These are phyloP conservation scores for Blepharisma japonicum DNA, from an alignment of 73 alveolate species.

Conservation along the genomic window DNA sequence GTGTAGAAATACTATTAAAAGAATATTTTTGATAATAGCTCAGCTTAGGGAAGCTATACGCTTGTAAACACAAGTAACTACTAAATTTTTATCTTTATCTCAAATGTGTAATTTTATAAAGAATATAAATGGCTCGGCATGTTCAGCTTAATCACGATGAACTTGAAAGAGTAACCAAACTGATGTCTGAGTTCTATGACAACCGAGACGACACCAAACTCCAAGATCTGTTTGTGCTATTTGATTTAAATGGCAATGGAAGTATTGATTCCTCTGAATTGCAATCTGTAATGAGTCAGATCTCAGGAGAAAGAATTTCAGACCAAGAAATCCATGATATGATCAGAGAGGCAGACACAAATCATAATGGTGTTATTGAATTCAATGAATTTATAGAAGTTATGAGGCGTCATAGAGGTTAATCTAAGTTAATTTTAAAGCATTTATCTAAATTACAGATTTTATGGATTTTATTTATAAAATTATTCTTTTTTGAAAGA, in stretches of 20 bases:
- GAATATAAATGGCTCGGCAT: too few species aligned
- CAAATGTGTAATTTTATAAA: too few species aligned
- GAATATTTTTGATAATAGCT: too few species aligned
- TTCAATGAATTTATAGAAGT: slow-evolving; percentile 28
- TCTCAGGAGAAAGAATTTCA: background rate
- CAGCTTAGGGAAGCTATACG: too few species aligned
- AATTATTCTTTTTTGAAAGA: too few species aligned
- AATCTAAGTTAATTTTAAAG: too few species aligned
- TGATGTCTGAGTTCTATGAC: slow-evolving; percentile 11
- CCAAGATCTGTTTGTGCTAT: background rate
- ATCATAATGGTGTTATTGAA: slow-evolving; percentile 36
- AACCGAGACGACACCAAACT: background rate
- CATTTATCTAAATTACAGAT: too few species aligned
- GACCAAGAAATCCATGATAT: slow-evolving; percentile 32
- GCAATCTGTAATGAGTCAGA: background rate
- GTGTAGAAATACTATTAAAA: too few species aligned
- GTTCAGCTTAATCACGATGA: background rate
- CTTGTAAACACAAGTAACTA: too few species aligned
- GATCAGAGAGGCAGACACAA: slow-evolving; percentile 34
- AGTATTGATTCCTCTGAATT: background rate
- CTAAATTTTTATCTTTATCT: too few species aligned
- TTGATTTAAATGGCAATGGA: slow-evolving; percentile 13
- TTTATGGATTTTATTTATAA: too few species aligned
- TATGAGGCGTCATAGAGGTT: background rate
- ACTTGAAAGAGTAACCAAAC: slow-evolving; percentile 1